A percentile compares a stretch with the other conserved stretches of the same genome.
phyloP scores from a whole-genome alignment of 768 basidiomycete species.

The Hygrocybe punicea region DNA sequence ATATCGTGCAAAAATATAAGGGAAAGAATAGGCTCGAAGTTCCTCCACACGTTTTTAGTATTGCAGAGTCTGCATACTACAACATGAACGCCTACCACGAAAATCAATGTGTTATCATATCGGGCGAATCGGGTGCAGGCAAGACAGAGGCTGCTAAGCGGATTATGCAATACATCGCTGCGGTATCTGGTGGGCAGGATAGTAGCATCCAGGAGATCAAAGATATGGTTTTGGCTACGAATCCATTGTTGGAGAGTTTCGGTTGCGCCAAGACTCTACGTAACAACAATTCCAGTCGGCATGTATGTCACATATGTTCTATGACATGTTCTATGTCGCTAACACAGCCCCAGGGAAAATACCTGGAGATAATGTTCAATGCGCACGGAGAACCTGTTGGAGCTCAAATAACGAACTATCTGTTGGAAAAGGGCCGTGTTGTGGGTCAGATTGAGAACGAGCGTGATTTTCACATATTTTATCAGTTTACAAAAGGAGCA shows the following conservation, averaged over 20 bases:
- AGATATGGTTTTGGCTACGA: slow-evolving; percentile 99
- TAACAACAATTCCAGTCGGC: slow-evolving; percentile 98
- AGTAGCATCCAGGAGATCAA: slow-evolving; percentile 96
- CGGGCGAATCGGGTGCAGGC: slow-evolving; percentile 97
- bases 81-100: slow-evolving; percentile 99
- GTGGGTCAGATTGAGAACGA: slow-evolving; percentile 96
- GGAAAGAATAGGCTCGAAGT: slow-evolving; percentile 98
- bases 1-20: slow-evolving; percentile 77
- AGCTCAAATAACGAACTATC: slow-evolving; percentile 97
- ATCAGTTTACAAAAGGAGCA: slow-evolving; percentile 97
- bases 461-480: slow-evolving; percentile 98
- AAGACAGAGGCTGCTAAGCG: slow-evolving; percentile 99
- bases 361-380: slow-evolving; percentile 99
- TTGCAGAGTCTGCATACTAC: slow-evolving; percentile 96
- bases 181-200: slow-evolving; percentile 84
- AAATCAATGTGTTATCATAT: slow-evolving; percentile 99
- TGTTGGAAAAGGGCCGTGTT: slow-evolving; percentile 94
- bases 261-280: slow-evolving; percentile 98
- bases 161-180: slow-evolving; percentile 99
- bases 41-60: slow-evolving; percentile 95
- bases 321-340: slow-evolving; percentile 11
- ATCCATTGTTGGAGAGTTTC: slow-evolving; percentile 95
- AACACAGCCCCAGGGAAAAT: slow-evolving; percentile 75
- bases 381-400: slow-evolving; percentile 88
- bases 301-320: slow-evolving; percentile 49